These are phyloP conservation scores for Acacia pycnantha DNA, from an alignment of 331 rosid species.

Conservation along the genomic window DNA sequence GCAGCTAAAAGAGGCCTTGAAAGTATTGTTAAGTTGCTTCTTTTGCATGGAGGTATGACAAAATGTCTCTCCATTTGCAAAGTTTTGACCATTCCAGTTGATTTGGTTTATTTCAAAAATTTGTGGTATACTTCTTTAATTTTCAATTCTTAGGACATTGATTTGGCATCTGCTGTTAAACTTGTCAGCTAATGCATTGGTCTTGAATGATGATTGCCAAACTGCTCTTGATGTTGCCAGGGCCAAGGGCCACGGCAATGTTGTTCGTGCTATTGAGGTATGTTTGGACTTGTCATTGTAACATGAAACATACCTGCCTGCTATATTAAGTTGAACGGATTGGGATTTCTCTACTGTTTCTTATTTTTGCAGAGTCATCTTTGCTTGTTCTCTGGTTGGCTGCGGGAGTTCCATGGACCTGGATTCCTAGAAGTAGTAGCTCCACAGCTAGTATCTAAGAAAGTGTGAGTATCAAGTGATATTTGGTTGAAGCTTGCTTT, in stretches of 20 bases:
- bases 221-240: constrained; percentile 90
- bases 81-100: constrained; percentile 2
- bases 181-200: constrained; percentile 75
- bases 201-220: constrained; percentile 94
- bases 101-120: constrained; percentile 24
- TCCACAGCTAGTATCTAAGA: constrained; percentile 76
- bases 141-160: not conserved
- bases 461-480: constrained; percentile 67
- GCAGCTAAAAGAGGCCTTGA: constrained; percentile 94
- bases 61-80: constrained; percentile 13
- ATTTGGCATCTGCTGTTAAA: constrained; percentile 23
- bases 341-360: constrained; percentile 8
- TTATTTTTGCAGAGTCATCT: constrained; percentile 64
- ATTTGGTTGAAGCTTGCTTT: constrained; percentile 26
- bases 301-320: not conserved
- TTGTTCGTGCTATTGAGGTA: constrained; percentile 92
- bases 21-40: constrained; percentile 71
- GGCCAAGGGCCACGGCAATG: constrained; percentile 72
- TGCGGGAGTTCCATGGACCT: constrained; percentile 90
- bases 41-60: constrained; percentile 70
- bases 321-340: too few relatives aligned
- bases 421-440: constrained; percentile 85
- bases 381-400: constrained; percentile 94
- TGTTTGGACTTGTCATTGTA: constrained; percentile 6
- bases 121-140: not conserved